Conservation (phyloP, 768 basidiomycete genomes). For the Lentinula raphanica region DNA sequence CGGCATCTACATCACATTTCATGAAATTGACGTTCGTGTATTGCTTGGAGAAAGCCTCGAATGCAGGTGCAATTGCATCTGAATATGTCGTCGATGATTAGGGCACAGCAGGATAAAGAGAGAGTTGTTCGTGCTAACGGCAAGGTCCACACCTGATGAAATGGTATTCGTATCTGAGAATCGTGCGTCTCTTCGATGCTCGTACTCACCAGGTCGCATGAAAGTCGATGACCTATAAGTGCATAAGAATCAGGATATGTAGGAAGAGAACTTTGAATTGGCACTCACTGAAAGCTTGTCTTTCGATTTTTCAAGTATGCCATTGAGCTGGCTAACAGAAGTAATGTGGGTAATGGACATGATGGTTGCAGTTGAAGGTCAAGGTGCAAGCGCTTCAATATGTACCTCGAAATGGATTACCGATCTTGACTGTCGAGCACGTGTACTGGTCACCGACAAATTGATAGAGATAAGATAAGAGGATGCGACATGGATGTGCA, state of each 20-base stretch:
- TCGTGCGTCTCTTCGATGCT: background rate
- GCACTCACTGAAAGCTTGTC: slow-evolving; percentile 58
- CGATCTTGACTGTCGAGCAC: background rate
- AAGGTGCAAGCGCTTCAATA: background rate
- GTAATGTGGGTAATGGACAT: slow-evolving; percentile 63
- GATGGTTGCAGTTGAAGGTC: slow-evolving; percentile 1
- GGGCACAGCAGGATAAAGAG: no score
- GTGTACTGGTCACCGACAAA: no score
- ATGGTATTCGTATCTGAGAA: background rate
- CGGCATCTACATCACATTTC: slow-evolving; percentile 77
- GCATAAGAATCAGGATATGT: slow-evolving; percentile 3
- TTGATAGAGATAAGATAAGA: no score
- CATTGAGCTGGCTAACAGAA: slow-evolving; percentile 59
- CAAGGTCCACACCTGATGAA: slow-evolving; percentile 81
- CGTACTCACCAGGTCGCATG: slow-evolving; percentile 71
- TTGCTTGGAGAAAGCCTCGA: slow-evolving; percentile 63
- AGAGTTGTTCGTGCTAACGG: slow-evolving; percentile 31
- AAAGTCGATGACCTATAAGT: slow-evolving; percentile 72
- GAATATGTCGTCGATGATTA: background rate
- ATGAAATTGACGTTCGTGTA: slow-evolving; percentile 71
- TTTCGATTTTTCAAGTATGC: slow-evolving; percentile 50
- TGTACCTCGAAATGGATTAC: background rate
- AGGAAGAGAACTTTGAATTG: background rate
- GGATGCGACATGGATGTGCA: no score
- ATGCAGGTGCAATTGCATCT: slow-evolving; percentile 49